Base-by-base conservation (phyloP, 192 early-diverging fungal genomes). In the Gonapodya prolifera region DNA sequence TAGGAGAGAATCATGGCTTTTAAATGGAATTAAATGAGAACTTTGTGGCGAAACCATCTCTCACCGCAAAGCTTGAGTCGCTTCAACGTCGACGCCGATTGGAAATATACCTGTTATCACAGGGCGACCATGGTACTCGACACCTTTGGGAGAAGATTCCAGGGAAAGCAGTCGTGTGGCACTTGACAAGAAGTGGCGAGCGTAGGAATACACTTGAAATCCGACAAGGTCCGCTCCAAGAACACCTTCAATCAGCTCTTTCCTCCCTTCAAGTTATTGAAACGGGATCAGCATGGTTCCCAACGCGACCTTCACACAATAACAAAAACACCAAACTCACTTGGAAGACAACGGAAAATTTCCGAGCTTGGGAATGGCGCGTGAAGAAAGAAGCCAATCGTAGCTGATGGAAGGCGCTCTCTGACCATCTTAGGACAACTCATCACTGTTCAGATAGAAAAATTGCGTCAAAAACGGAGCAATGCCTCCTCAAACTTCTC, bases 171-270 rank as follows among this genome's bases (percentile, higher is more conserved):
- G 91, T 16, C 97, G 91, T 0, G 97, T 96, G 83, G 96, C 98
- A 61, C 87, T 91, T 78, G 90, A 92, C 70, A 94, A 89, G 80
- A 99, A 99, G 80, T 99, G 97, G 2, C 87, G 77, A 0, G 94
- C 92, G 80, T 98, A 96, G 1, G 94, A 94, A 83, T 95, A 98
- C 1, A 96, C 98, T 89, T 99, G 97, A 83, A 98, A 98, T 18
- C 94, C 96, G 74, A 98, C 91, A 83, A 95, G 88, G 76, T 92
- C 94, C n/a, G 95, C 86, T 34, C 95, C 96, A 1, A 99, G 86
- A 78, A 99, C 89, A 35, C 96, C 97, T 34, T 87, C 80, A 34
- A 98, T 82, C 18, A 98, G 88, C 71, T 96, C 90, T 36, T 89
- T 91, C 77, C 96, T 92, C 45, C 45, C n/a, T n/a, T n/a, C n/a